Evolutionary conservation across 768 basidiomycete genomes (phyloP).

Genomic region (Stropharia rugosoannulata): DNA sequence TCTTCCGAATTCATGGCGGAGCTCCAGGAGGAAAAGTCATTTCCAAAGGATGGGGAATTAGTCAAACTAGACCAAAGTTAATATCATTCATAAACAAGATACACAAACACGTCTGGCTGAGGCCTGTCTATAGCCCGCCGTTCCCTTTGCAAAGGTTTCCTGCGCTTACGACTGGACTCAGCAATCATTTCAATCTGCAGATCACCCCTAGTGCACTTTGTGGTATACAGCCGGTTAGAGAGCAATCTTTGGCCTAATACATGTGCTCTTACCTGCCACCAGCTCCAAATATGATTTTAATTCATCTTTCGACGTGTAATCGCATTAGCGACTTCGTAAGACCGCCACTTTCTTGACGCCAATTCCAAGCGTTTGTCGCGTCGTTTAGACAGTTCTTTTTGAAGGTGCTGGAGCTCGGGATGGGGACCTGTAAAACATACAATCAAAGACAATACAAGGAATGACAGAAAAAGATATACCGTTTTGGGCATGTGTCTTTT

Average conservation of each 20-base stretch:
- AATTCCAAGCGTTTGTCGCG: constrained; percentile 81
- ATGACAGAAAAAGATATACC: constrained; percentile 46
- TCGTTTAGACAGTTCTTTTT: constrained; percentile 74
- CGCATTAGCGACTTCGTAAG: constrained; percentile 64
- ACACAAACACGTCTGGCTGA: constrained; percentile 56
- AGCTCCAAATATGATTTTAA: constrained; percentile 80
- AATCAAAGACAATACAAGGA: not conserved
- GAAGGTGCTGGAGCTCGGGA: constrained; percentile 82
- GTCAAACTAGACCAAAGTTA: constrained; percentile 38
- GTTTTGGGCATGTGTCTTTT: constrained; percentile 76
- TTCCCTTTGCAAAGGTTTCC: constrained; percentile 84
- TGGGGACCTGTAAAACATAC: constrained; percentile 59
- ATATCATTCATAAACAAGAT: not conserved
- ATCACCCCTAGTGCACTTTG: constrained; percentile 71
- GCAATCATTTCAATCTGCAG: constrained; percentile 87
- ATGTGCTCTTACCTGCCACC: constrained; percentile 73
- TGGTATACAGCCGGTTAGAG: constrained; percentile 7
- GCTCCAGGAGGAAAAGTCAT: constrained; percentile 34
- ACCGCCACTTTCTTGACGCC: constrained; percentile 68
- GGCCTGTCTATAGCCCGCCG: constrained; percentile 77
- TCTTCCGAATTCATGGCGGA: constrained; percentile 62
- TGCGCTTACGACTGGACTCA: constrained; percentile 83
- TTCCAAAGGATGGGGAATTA: constrained; percentile 53
- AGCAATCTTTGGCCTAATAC: not conserved
- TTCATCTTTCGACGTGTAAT: constrained; percentile 64